phyloP scores from a whole-genome alignment of 2,329 filamentous ascomycete genomes.

The Lachnellula suecica region DNA sequence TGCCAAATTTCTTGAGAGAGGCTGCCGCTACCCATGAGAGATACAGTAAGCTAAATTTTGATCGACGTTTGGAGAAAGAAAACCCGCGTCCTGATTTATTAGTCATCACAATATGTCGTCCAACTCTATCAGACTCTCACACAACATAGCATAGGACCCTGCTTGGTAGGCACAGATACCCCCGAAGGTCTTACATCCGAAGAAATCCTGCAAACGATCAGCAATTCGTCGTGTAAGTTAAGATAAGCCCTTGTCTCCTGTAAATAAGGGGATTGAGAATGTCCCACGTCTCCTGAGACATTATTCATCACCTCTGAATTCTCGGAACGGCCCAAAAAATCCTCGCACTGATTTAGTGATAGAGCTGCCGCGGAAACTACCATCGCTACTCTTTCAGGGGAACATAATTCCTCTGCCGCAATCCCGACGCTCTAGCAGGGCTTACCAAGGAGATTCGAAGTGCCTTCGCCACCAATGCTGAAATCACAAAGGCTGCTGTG shows the following conservation, averaged over 20 bases:
- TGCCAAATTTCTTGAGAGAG: not conserved
- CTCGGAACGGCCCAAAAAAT: too few relatives aligned
- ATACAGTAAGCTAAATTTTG: conserved; percentile 21
- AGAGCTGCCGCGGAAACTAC: conserved; percentile 40
- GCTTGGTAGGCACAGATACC: conserved; percentile 31
- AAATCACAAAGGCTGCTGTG: conserved; percentile 13
- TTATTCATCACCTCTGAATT: too few relatives aligned
- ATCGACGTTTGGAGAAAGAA: conserved; percentile 6
- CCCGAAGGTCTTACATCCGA: conserved; percentile 6
- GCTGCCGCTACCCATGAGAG: conserved; percentile 15
- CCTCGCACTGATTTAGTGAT: too few relatives aligned
- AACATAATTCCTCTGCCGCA: conserved; percentile 23
- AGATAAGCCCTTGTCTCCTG: too few relatives aligned
- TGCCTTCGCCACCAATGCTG: conserved; percentile 34
- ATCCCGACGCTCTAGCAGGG: conserved; percentile 31
- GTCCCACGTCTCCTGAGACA: too few relatives aligned
- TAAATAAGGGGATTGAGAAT: too few relatives aligned
- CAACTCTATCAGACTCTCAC: not conserved
- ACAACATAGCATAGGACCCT: conserved; percentile 1
- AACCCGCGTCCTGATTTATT: conserved; percentile 36
- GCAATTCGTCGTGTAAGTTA: conserved; percentile 35
- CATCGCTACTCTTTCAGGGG: conserved; percentile 37
- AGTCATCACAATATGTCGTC: too few relatives aligned
- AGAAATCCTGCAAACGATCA: conserved; percentile 9
- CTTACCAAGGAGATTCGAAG: conserved; percentile 42